These are phyloP conservation scores for Micromonas pusilla DNA, from an alignment of 139 green algal species.

Conservation along the genomic window DNA sequence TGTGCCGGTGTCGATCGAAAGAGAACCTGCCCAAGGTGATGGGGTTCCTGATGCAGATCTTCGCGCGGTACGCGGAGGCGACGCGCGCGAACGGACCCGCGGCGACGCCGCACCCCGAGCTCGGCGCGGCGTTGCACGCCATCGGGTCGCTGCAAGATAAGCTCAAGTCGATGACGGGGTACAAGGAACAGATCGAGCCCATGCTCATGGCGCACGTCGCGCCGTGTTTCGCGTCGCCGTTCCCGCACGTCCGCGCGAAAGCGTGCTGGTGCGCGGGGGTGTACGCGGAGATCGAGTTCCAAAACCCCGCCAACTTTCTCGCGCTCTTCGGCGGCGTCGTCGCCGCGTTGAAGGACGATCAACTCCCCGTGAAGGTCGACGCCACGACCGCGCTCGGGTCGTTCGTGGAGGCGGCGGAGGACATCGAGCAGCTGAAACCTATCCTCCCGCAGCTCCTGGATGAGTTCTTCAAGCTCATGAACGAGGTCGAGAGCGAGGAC, in stretches of 20 bases:
- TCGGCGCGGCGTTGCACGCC: conserved; percentile 67
- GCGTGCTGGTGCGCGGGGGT: conserved; percentile 76
- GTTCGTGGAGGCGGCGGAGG: conserved; percentile 70
- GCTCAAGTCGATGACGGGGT: conserved; percentile 67
- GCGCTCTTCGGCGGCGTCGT: conserved; percentile 58
- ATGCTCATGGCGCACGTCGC: conserved; percentile 63
- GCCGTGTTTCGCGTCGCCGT: conserved; percentile 43
- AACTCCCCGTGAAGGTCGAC: conserved; percentile 81
- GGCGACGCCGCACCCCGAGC: background rate
- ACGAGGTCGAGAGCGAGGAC: conserved; percentile 62
- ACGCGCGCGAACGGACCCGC: background rate
- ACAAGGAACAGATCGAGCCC: conserved; percentile 72
- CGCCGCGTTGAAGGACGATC: conserved; percentile 55
- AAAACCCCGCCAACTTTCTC: conserved; percentile 56
- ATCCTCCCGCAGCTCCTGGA: conserved; percentile 76
- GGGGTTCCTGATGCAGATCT: conserved; percentile 61
- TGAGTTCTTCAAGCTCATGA: conserved; percentile 81
- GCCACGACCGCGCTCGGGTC: conserved; percentile 67
- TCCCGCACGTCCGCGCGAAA: conserved; percentile 81
- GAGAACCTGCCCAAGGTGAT: conserved; percentile 15
- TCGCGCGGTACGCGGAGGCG: background rate
- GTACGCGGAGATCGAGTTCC: conserved; percentile 74
- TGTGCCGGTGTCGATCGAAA: background rate
- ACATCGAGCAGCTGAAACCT: conserved; percentile 59
- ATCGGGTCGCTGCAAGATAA: conserved; percentile 69